phyloP scores from a whole-genome alignment of 352 stramenopile species.

The Pythium plurisporium region DNA sequence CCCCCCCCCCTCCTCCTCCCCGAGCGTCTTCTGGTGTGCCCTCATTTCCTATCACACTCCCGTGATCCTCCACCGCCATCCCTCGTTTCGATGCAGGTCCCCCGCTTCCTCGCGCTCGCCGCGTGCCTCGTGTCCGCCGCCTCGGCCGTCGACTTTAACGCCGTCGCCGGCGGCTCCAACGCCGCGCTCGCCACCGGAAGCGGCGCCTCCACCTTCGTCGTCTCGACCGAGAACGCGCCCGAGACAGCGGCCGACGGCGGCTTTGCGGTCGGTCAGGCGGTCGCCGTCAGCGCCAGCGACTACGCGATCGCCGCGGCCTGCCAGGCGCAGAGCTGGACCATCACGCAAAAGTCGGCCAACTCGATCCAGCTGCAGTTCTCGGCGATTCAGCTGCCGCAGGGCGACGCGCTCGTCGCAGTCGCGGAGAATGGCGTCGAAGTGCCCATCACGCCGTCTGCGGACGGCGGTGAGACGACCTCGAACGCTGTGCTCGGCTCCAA shows the following conservation, averaged over 20 bases:
- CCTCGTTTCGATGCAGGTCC: slow-evolving; percentile 15
- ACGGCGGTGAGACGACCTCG: slow-evolving; percentile 28
- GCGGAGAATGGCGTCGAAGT: slow-evolving; percentile 29
- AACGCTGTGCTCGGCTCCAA: slow-evolving; percentile 27
- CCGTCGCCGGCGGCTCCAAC: slow-evolving; percentile 9
- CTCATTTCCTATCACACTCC: slow-evolving; percentile 13
- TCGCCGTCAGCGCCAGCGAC: slow-evolving; percentile 23
- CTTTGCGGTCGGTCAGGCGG: slow-evolving; percentile 32
- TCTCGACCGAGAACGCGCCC: slow-evolving; percentile 11
- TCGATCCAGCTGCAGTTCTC: slow-evolving; percentile 43
- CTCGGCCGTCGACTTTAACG: slow-evolving; percentile 10
- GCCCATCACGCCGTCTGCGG: slow-evolving; percentile 20
- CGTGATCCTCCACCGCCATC: slow-evolving; percentile 4
- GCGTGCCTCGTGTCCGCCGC: not conserved
- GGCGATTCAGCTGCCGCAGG: slow-evolving; percentile 22
- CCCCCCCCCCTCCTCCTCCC: not conserved
- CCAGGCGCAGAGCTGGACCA: slow-evolving; percentile 38
- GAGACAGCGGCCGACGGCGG: slow-evolving; percentile 28
- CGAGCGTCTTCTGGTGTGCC: not conserved
- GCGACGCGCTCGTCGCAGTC: slow-evolving; percentile 38
- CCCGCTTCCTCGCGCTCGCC: slow-evolving; percentile 6
- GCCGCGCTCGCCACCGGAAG: not conserved
- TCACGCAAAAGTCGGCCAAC: slow-evolving; percentile 39
- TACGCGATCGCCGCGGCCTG: slow-evolving; percentile 38
- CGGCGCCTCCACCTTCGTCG: not conserved